Base-by-base conservation (phyloP, 2,329 filamentous ascomycete genomes). In the Pseudogymnoascus sp. region DNA sequence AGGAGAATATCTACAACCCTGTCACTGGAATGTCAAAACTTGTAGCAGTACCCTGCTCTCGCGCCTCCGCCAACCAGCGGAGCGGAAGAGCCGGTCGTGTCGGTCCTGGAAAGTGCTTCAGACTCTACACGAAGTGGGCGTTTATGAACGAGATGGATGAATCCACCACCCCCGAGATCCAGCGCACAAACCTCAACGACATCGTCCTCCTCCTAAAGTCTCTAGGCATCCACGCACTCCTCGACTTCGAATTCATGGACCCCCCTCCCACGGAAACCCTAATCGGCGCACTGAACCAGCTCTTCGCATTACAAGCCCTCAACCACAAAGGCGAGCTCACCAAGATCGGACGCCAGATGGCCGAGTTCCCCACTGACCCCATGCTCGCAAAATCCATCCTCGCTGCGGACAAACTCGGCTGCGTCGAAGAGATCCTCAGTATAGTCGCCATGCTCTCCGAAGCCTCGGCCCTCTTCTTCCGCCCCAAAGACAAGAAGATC, bases 161-260 rank as follows among this genome's bases (percentile, higher is more conserved):
- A 75, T 90, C 88, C 65, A 96, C 93, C 0, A 93, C 90, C 0
- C 95, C 95, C 0, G 95, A 98, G 74, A 96, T 99, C 45, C 90
- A 96, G 73, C 85, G 95, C 16, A 93, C 90, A 0, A 96, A 96
- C 68, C 81, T 99, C 10, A 93, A 90, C 70, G 83, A 87, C 19
- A 88, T 96, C 0, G 90, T 97, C 1, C 78, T 99, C 23, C 85
- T 93, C 66, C 80, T 99, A 7, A 97, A 96, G 73, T 91, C 90
- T 0, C 81, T 98, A 0, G 93, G 93, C 8, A 96, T 99, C 74
- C 92, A 96, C 73, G 90, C 98, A 71, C 80, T 99, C 0, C 83
- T 99, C 5, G 88, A 93, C 66, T 99, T 99, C 72, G 93, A 97
- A 73, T 98, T 96, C 71, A 92, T 98, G 86, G 93, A 98, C 70